Evolutionary conservation across 768 basidiomycete species (phyloP).

Genomic region (Lentinus tigrinus): DNA sequence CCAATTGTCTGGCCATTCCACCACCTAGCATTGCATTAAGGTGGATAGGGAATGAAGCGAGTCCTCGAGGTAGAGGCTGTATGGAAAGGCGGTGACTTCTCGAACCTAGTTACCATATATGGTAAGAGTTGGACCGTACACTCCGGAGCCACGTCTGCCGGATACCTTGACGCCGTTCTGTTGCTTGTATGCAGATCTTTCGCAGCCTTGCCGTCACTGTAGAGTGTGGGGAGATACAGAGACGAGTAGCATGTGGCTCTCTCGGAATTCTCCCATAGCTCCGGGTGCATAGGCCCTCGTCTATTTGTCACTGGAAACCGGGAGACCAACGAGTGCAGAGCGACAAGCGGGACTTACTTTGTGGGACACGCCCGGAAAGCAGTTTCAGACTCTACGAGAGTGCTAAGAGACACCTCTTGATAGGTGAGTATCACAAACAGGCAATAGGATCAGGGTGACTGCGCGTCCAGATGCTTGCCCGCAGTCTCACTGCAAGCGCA

Average conservation of each 20-base stretch:
- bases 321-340: neutral
- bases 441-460: no score
- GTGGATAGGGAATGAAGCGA: neutral
- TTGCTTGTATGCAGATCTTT: neutral
- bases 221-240: no score
- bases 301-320: neutral
- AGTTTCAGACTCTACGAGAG: no score
- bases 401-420: no score
- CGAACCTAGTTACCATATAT: conserved; percentile 16
- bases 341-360: no score
- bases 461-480: no score
- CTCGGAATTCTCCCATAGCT: no score
- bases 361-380: no score
- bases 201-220: neutral
- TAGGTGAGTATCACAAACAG: no score
- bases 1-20: neutral
- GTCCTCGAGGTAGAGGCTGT: conserved; percentile 11
- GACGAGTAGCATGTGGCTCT: no score
- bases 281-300: no score
- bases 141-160: conserved; percentile 13
- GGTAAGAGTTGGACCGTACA: neutral
- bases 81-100: conserved; percentile 13
- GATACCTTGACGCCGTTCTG: neutral
- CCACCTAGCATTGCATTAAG: conserved; percentile 8
- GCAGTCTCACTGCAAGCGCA: neutral